Base-by-base conservation (phyloP, 108 stramenopile genomes). In the Aurantiochytrium sp. region DNA sequence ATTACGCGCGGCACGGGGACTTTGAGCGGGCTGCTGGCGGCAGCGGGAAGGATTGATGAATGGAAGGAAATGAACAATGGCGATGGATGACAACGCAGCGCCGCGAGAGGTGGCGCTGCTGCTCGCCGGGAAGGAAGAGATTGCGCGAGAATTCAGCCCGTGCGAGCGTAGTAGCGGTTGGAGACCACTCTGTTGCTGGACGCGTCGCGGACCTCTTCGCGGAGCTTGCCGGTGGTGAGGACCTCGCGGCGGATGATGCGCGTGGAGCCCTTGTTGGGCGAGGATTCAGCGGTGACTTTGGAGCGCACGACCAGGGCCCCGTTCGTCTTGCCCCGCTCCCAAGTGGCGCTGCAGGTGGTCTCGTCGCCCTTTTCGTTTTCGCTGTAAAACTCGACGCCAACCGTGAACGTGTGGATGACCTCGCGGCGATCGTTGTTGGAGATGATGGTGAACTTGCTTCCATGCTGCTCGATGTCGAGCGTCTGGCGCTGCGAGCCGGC, bases 381-480 rank as follows among this genome's bases (percentile, higher is more conserved):
- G 45, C 42, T 48, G 45, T 81, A 81, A 48, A 81, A 81, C 45
- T 41, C 42, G 21, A 27, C 32, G 6, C 73, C 73, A 24, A 81
- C 24, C 6, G 39, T 41, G 45, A 81, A 81, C 42, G 6, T 81
- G 73, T 48, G 39, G 19, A 41, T 24, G 0, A 81, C 73, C 4
- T 41, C 45, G n/a, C 73, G 39, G 39, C 73, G 73, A 24, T 81
- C 73, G 73, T 81, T 81, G 2, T 39, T 81, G 1, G 73, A 81
- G 19, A 30, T 3, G 73, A 81, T 48, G n/a, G 39, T 48, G 30
- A 81, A 81, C 8, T 48, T 6, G 45, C 32, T 48, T 12, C 73
- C 73, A 21, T 48, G 21, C 32, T 81, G 73, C 15, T 27, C 73
- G 24, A 81, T 81, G 17, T 2, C 45, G 0, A 81, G 4, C 19